A percentile compares a stretch with the other conserved stretches of the same genome.
phyloP scores from a whole-genome alignment of 2,329 filamentous ascomycete species.

The Fusarium compactum region DNA sequence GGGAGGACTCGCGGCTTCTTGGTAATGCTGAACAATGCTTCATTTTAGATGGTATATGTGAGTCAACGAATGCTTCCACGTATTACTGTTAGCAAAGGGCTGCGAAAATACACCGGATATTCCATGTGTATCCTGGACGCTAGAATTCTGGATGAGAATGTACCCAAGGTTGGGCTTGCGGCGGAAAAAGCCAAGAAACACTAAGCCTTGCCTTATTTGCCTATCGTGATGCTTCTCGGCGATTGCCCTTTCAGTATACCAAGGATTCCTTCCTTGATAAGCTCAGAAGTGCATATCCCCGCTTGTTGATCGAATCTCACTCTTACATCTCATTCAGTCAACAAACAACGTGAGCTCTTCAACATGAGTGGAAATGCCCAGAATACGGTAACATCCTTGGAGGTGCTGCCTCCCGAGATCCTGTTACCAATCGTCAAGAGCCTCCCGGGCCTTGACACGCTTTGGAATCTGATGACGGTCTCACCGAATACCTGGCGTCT shows the following conservation, averaged over 20 bases:
- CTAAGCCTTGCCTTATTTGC: too few species aligned
- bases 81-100: too few species aligned
- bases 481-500: not conserved
- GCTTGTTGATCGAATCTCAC: not conserved
- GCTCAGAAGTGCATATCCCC: not conserved
- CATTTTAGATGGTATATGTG: too few species aligned
- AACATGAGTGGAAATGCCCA: fast-evolving
- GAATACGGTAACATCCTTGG: not conserved
- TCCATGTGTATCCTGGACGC: fast-evolving
- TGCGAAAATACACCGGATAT: too few species aligned
- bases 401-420: not conserved
- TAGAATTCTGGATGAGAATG: too few species aligned
- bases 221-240: not conserved
- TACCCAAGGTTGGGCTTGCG: fast-evolving
- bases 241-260: not conserved
- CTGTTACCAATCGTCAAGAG: not conserved
- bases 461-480: not conserved
- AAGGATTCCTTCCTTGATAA: not conserved
- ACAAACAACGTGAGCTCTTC: not conserved
- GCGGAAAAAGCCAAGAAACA: too few species aligned
- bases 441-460: not conserved
- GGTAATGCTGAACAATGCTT: not conserved
- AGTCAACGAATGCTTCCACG: too few species aligned
- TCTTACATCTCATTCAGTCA: not conserved
- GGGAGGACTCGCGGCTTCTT: not conserved